Evolutionary conservation across 441 rosid genomes (phyloP).

Genomic region (Bruguiera hainesii): DNA sequence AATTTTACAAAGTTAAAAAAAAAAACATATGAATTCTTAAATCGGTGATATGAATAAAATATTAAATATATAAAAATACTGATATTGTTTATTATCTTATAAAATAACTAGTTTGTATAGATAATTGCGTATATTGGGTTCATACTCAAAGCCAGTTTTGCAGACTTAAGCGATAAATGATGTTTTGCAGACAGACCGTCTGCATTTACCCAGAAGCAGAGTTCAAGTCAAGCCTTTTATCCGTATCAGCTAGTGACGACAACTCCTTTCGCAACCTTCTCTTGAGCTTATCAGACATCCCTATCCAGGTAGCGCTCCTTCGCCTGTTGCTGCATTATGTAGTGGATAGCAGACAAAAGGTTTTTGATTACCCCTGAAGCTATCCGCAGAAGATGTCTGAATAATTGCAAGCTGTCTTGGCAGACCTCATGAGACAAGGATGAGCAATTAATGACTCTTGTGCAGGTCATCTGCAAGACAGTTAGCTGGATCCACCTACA

Average conservation of each 20-base stretch:
- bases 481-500: constrained; percentile 71
- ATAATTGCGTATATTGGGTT: too few relatives aligned
- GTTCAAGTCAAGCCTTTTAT: constrained; percentile 49
- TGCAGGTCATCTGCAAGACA: constrained; percentile 50
- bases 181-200: too few relatives aligned
- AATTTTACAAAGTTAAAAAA: too few relatives aligned
- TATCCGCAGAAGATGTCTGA: constrained; percentile 32
- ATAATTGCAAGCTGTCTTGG: constrained; percentile 36
- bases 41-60: too few relatives aligned
- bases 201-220: constrained; percentile 30
- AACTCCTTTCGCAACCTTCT: constrained; percentile 67
- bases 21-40: too few relatives aligned
- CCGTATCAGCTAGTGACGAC: constrained; percentile 52
- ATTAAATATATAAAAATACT: too few relatives aligned
- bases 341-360: constrained; percentile 42
- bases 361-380: constrained; percentile 67
- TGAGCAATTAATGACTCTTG: constrained; percentile 33
- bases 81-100: too few relatives aligned
- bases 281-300: constrained; percentile 63
- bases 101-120: too few relatives aligned
- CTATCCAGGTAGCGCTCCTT: constrained; percentile 55
- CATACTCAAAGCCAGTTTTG: too few relatives aligned
- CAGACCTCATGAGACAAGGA: constrained; percentile 61
- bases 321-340: constrained; percentile 54
- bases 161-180: too few relatives aligned